Evolutionary conservation across 257 asterid genomes (phyloP), one percentile per base, ranked within the genome.

Genomic region (Ocimum tenuiflorum): DNA sequence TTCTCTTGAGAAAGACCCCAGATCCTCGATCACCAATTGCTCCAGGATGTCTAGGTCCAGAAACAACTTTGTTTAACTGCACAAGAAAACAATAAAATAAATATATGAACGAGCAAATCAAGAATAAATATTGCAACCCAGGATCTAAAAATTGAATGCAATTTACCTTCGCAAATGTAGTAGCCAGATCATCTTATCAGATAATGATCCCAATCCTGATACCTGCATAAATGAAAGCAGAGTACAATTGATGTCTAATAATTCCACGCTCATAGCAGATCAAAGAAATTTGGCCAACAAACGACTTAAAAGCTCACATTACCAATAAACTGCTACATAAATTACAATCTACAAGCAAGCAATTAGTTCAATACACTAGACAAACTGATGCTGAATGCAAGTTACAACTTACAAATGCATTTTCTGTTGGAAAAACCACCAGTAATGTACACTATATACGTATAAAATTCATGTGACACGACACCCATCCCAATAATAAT

Each of bases 11-110:
- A 91, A 86, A 50, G 98, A 88, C 74, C n/a, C 98, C 96, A 63
- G 98, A 91, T 75, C 96, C 97, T 56, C 99, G 86, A 68, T 92
- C 97, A 47, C 99, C 99, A 75, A 89, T 88, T 75, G 89, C 91
- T 48, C 97, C 97, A 38, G 90, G 96, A 88, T 87, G 94, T 73
- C 91, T 83, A 59, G 97, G 96, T 47, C 95, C 99, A 42, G 87
- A 63, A 58, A 92, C 95, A 62, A 59, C 87, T 82, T 82, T 90
- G 85, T 92, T 92, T 81, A 92, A 71, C 99, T 89, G 85, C 68
- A 73, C 46, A 70, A 76, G 52, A 70, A 27, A n/a, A 22, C n/a
- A 38, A 50, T n/a, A 35, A 20, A 69, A 31, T 9, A 55, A 45
- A 18, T 33, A 35, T 14, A n/a, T n/a, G n/a, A n/a, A n/a, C n/a